Evolutionary conservation across 1,284 basidiomycete species (phyloP), one percentile per base, ranked within the genome.

Genomic region (Neotropicomus parvogracilis): DNA sequence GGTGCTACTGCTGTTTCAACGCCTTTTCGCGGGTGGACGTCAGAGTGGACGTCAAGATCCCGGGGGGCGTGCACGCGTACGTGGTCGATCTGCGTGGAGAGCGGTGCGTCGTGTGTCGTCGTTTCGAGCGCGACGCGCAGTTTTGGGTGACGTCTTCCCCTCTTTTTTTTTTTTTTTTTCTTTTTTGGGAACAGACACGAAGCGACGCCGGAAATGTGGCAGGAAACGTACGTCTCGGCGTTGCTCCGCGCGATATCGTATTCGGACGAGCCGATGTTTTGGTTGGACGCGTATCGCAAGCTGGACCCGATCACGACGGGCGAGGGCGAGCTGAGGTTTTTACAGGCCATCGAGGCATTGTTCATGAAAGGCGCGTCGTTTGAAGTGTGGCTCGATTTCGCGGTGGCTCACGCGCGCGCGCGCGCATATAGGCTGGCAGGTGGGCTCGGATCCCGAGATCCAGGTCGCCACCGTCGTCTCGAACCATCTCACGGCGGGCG

Each of bases 1-100:
- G 97, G 6, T 94, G 88, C 41, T 99, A 93, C 67, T 99, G 95
- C 69, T 97, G 94, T 70, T 99, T 97, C 75, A 97, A 99, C 66
- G 97, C 97, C 13, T 99, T 99, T 66, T 95, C 94, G 34, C 77
- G 97, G 17, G 91, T 99, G 32, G 97, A 99, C 62, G 85, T 99
- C 20, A 83, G 95, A 35, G 95, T 99, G 7, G 95, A 99, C 57
- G 97, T 98, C 49, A 95, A 95, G 69, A 99, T 99, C 44, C 97
- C 97, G 0, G 95, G 95, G 35, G 95, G 95, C 20, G 97, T 99
- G 3, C 84, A 89, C 59, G 91, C 95, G 8, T 98, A 97, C 67
- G 86, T 92, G 24, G 85, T 99, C 20, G 97, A 99, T 69, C 69
- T 97, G 46, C 83, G 95, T 20, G 95, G 97, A 19, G 95, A 99